A percentile compares a stretch with the other conserved stretches of the same genome.
Evolutionary conservation across 768 basidiomycete species (phyloP).

Genomic region (Chiua virens): DNA sequence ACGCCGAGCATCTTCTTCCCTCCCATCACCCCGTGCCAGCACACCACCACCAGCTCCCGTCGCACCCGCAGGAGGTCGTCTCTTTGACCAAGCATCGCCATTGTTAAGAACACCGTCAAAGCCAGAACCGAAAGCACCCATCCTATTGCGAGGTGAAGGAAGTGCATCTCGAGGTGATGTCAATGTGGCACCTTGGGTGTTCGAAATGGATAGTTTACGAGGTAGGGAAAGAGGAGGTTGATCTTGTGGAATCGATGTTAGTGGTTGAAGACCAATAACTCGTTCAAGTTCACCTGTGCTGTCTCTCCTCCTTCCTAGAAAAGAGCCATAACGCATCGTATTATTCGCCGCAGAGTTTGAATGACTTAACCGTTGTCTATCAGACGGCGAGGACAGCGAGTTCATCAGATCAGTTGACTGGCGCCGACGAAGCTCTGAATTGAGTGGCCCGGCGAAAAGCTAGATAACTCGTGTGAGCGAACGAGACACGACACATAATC

Average conservation of each 20-base stretch:
- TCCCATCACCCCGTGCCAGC: slow-evolving; percentile 42
- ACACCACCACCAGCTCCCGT: slow-evolving; percentile 39
- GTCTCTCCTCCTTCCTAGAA: slow-evolving; percentile 62
- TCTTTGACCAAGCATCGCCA: slow-evolving; percentile 71
- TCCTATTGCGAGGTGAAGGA: slow-evolving; percentile 64
- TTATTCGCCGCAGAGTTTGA: slow-evolving; percentile 45
- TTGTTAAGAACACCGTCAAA: slow-evolving; percentile 73
- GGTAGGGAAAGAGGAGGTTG: slow-evolving; percentile 53
- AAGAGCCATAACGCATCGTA: slow-evolving; percentile 63
- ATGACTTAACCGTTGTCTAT: slow-evolving; percentile 60
- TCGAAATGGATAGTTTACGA: slow-evolving; percentile 70
- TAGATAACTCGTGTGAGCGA: slow-evolving; percentile 39
- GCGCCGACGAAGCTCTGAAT: slow-evolving; percentile 85
- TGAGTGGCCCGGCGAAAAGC: slow-evolving; percentile 79
- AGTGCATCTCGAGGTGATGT: slow-evolving; percentile 59
- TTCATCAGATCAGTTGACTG: slow-evolving; percentile 75
- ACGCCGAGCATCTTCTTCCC: slow-evolving; percentile 39
- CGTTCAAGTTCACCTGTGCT: slow-evolving; percentile 52
- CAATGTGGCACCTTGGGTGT: slow-evolving; percentile 48
- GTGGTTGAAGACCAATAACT: not conserved
- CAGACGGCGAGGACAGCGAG: slow-evolving; percentile 55
- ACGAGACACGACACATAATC: slow-evolving; percentile 9
- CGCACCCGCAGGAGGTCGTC: slow-evolving; percentile 59
- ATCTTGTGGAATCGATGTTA: slow-evolving; percentile 43
- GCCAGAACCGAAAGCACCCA: slow-evolving; percentile 54